A percentile compares a stretch with the other conserved stretches of the same genome.
Evolutionary conservation across 495 filamentous ascomycete genomes (phyloP).

Genomic region (Cercophora scortea): DNA sequence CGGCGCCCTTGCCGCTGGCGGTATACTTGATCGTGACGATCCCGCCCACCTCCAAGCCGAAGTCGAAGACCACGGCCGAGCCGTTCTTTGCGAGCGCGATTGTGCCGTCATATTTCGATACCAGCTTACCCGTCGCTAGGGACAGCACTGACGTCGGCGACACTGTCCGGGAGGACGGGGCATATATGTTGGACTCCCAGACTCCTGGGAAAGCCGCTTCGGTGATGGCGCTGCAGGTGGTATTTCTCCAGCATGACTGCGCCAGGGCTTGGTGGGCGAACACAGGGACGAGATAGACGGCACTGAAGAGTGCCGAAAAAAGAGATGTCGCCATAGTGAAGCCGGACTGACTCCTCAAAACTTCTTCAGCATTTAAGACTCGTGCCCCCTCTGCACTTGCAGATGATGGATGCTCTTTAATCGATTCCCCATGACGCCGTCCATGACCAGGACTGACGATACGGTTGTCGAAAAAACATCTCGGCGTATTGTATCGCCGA

Average conservation of each 20-base stretch:
- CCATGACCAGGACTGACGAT: background rate
- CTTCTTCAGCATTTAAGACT: background rate
- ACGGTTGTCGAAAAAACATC: background rate
- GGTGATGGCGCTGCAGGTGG: slow-evolving; percentile 45
- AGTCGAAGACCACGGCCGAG: slow-evolving; percentile 47
- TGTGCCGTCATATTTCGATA: slow-evolving; percentile 24
- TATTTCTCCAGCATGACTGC: slow-evolving; percentile 48
- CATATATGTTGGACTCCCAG: slow-evolving; percentile 56
- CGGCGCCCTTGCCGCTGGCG: slow-evolving; percentile 25
- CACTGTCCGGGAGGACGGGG: slow-evolving; percentile 47
- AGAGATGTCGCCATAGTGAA: background rate
- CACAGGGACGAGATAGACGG: background rate
- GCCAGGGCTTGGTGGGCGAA: slow-evolving; percentile 9
- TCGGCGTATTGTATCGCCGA: slow-evolving; percentile 10
- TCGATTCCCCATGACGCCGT: background rate
- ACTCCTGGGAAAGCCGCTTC: slow-evolving; percentile 47
- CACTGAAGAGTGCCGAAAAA: background rate
- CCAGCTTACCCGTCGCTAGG: slow-evolving; percentile 21
- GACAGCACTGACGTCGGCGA: slow-evolving; percentile 40
- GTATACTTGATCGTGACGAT: slow-evolving; percentile 44
- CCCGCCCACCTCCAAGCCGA: slow-evolving; percentile 52
- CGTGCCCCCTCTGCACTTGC: background rate
- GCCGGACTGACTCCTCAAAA: background rate
- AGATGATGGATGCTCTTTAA: background rate
- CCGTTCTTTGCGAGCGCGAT: slow-evolving; percentile 35